Evolutionary conservation across 2,329 filamentous ascomycete genomes (phyloP).

Genomic region (Colletotrichum incanum): DNA sequence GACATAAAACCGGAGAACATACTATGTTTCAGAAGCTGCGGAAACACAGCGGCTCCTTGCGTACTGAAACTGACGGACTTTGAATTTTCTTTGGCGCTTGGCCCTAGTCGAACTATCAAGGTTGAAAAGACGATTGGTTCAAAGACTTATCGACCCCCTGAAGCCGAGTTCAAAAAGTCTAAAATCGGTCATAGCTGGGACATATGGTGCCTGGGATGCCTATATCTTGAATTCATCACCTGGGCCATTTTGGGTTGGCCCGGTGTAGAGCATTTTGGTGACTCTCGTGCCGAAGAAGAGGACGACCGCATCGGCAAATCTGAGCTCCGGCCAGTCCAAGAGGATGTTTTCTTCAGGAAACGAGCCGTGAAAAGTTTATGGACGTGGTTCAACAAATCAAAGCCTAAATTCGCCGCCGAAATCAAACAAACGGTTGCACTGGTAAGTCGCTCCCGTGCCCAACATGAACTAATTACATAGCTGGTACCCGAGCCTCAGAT

Average conservation of each 20-base stretch:
- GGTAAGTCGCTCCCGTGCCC: too few species aligned
- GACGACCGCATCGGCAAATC: not conserved
- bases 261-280: not conserved
- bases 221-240: not conserved
- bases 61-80: not conserved
- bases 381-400: too few species aligned
- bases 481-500: too few species aligned
- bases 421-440: too few species aligned
- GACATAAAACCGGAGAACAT: not conserved
- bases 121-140: not conserved
- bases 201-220: not conserved
- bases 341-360: not conserved
- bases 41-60: rapidly evolving
- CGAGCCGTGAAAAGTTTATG: too few species aligned
- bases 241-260: not conserved
- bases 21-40: not conserved
- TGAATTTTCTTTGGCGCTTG: not conserved
- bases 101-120: not conserved
- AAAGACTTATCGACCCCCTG: not conserved
- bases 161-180: not conserved
- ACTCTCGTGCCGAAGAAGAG: not conserved
- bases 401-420: too few species aligned
- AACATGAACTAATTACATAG: too few species aligned
- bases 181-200: not conserved
- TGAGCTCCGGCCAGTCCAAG: not conserved